Percentiles rank a stretch among this genome's conserved stretches.
Evolutionary conservation across 192 early-diverging fungal genomes (phyloP).

Genomic region (Coemansia sp.): DNA sequence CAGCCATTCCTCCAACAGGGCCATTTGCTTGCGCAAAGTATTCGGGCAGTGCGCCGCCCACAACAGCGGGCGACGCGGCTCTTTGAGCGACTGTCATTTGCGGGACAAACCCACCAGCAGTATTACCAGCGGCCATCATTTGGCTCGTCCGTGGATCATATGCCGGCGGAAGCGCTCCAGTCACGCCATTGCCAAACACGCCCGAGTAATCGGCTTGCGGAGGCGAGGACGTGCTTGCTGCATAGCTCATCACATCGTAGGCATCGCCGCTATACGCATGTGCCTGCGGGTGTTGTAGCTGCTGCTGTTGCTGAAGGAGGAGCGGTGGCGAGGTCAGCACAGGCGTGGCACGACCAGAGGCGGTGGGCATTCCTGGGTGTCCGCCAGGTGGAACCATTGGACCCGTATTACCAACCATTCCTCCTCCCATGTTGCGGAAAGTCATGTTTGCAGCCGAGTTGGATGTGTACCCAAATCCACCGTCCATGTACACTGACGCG

Average conservation of each 20-base stretch:
- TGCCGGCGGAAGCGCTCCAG: slow-evolving; percentile 26
- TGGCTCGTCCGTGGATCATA: slow-evolving; percentile 50
- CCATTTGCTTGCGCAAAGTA: slow-evolving; percentile 26
- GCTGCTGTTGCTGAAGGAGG: not conserved
- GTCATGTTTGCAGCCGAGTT: slow-evolving; percentile 43
- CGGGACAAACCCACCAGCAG: slow-evolving; percentile 8
- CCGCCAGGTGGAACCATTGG: slow-evolving; percentile 14
- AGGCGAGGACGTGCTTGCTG: slow-evolving; percentile 21
- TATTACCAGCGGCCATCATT: slow-evolving; percentile 15
- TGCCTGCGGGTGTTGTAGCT: slow-evolving; percentile 2
- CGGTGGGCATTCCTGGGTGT: slow-evolving; percentile 10
- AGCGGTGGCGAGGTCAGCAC: slow-evolving; percentile 23
- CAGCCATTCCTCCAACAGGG: not conserved
- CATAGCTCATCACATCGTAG: slow-evolving; percentile 46
- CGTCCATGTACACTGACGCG: slow-evolving; percentile 47
- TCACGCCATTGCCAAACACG: slow-evolving; percentile 3
- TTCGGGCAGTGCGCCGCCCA: slow-evolving; percentile 24
- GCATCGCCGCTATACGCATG: slow-evolving; percentile 42
- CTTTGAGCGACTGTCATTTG: slow-evolving; percentile 19
- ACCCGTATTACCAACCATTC: slow-evolving; percentile 19
- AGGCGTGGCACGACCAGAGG: slow-evolving; percentile 31
- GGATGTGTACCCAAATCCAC: slow-evolving; percentile 34
- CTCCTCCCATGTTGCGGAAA: slow-evolving; percentile 18
- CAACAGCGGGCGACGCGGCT: slow-evolving; percentile 28
- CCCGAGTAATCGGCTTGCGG: slow-evolving; percentile 24